phyloP scores from a whole-genome alignment of 2,329 filamentous ascomycete genomes.

The Aspergillus glaucus region DNA sequence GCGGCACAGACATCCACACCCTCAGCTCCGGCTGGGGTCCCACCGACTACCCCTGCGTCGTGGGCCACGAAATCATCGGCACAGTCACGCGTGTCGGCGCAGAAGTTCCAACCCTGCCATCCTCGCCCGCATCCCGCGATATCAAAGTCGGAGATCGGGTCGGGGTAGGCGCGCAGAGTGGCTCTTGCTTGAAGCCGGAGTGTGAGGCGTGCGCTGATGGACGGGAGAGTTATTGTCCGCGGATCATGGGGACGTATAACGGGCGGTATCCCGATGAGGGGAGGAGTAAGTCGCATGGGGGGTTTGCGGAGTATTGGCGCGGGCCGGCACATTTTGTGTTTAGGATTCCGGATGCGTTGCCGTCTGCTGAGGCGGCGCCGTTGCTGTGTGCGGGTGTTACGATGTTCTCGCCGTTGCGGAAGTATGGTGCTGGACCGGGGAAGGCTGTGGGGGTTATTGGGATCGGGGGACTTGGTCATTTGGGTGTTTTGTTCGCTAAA shows the following conservation, averaged over 20 bases:
- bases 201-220: slow-evolving; percentile 36
- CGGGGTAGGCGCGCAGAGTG: slow-evolving; percentile 56
- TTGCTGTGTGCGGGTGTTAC: slow-evolving; percentile 76
- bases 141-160: slow-evolving; percentile 59
- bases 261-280: slow-evolving; percentile 28
- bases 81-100: slow-evolving; percentile 50
- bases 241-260: slow-evolving; percentile 34
- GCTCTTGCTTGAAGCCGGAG: slow-evolving; percentile 44
- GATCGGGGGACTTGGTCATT: slow-evolving; percentile 67
- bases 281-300: slow-evolving; percentile 42
- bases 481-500: slow-evolving; percentile 64
- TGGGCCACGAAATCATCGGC: slow-evolving; percentile 62
- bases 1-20: slow-evolving; percentile 57
- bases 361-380: slow-evolving; percentile 53
- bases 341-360: slow-evolving; percentile 48
- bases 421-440: slow-evolving; percentile 62
- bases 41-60: slow-evolving; percentile 44
- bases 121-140: slow-evolving; percentile 17
- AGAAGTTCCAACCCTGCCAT: slow-evolving; percentile 20
- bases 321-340: slow-evolving; percentile 54
- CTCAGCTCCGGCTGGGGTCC: slow-evolving; percentile 47
- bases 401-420: slow-evolving; percentile 61
- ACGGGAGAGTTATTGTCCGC: slow-evolving; percentile 36
- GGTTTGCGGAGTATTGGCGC: slow-evolving; percentile 53
- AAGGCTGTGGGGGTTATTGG: slow-evolving; percentile 67